Conservation (phyloP, 805 yeast genomes). For the Pichia cephalocereana region DNA sequence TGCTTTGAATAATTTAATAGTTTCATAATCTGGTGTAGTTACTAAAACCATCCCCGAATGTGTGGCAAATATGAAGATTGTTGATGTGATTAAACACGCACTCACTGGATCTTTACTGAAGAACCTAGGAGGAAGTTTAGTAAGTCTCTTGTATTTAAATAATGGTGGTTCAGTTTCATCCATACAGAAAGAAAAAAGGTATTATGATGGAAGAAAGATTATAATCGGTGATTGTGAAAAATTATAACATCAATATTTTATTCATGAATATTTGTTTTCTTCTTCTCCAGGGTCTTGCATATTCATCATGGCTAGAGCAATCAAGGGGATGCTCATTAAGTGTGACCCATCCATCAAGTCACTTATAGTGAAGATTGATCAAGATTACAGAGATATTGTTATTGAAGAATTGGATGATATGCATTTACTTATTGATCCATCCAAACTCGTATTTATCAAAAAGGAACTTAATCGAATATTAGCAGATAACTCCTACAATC, state of each 20-base stretch:
- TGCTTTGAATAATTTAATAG: conserved; percentile 67
- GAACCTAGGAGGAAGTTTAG: conserved; percentile 58
- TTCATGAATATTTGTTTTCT: background rate
- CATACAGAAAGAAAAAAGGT: conserved; percentile 16
- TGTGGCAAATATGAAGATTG: conserved; percentile 71
- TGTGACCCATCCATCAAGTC: conserved; percentile 90
- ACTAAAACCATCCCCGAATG: conserved; percentile 79
- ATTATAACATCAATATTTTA: background rate
- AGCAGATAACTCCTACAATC: conserved; percentile 78
- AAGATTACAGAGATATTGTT: conserved; percentile 59
- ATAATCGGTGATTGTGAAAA: no score
- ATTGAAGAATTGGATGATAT: conserved; percentile 85
- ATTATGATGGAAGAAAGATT: no score
- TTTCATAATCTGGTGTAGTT: conserved; percentile 46
- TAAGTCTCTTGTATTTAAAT: conserved; percentile 64
- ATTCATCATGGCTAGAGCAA: conserved; percentile 39
- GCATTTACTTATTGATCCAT: conserved; percentile 73
- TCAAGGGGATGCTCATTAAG: conserved; percentile 44
- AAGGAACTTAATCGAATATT: conserved; percentile 65
- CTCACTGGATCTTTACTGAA: conserved; percentile 75
- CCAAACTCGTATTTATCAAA: conserved; percentile 68
- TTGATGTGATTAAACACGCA: conserved; percentile 49
- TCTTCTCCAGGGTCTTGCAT: background rate
- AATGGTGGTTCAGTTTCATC: conserved; percentile 59
- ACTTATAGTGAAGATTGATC: conserved; percentile 72